A percentile compares a stretch with the other conserved stretches of the same genome.
These are phyloP conservation scores for Debaryomycetaceae sp. DNA, from an alignment of 1,139 yeast species.

Conservation along the genomic window DNA sequence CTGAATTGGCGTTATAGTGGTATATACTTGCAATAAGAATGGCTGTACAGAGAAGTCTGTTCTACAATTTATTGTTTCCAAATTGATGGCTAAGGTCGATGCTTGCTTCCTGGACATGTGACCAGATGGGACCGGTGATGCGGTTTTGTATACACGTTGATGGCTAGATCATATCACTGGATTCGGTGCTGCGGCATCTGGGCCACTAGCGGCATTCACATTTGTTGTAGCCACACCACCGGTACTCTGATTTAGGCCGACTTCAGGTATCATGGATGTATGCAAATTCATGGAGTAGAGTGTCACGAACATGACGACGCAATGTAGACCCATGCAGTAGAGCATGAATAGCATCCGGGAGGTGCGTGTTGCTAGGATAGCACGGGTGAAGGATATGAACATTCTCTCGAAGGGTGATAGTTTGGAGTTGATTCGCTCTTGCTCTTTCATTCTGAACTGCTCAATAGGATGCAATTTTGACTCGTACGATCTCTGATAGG, in stretches of 20 bases:
- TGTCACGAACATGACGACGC: constrained; percentile 64
- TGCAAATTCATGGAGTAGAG: constrained; percentile 53
- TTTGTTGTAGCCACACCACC: constrained; percentile 30
- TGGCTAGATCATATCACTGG: neutral
- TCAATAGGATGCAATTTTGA: constrained; percentile 80
- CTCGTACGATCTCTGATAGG: constrained; percentile 66
- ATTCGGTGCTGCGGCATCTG: neutral
- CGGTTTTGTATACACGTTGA: neutral
- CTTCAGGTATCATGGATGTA: constrained; percentile 48
- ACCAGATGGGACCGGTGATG: neutral
- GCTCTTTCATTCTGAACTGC: constrained; percentile 74
- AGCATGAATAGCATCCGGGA: constrained; percentile 70
- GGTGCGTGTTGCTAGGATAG: constrained; percentile 67
- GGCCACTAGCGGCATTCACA: neutral
- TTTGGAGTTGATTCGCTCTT: constrained; percentile 68
- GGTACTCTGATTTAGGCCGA: constrained; percentile 44
- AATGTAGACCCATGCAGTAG: constrained; percentile 75
- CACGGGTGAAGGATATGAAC: constrained; percentile 70
- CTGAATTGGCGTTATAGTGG: neutral
- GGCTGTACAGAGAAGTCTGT: neutral
- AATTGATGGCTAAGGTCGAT: neutral
- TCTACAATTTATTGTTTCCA: neutral
- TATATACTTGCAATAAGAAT: neutral
- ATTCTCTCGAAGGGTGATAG: constrained; percentile 77
- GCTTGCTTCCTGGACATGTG: constrained; percentile 4